Evolutionary conservation across 2,329 filamentous ascomycete species (phyloP).

Genomic region (Dactylellina leptospora): DNA sequence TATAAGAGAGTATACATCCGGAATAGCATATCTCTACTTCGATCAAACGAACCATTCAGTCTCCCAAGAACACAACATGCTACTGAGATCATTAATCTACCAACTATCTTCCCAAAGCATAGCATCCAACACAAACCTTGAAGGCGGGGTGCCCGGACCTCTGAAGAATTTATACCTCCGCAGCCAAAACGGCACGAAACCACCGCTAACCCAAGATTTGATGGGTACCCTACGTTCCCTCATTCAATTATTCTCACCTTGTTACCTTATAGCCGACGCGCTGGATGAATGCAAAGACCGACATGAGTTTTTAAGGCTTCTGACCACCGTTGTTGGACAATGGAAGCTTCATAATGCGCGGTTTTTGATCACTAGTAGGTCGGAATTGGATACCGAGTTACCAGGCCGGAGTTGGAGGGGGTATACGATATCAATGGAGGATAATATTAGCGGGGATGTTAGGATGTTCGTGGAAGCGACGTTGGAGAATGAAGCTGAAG

Average conservation of each 20-base stretch:
- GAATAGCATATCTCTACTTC: slow-evolving; percentile 19
- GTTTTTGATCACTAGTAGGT: slow-evolving; percentile 12
- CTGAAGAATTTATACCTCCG: slow-evolving; percentile 11
- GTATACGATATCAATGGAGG: slow-evolving; percentile 17
- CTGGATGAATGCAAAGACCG: slow-evolving; percentile 17
- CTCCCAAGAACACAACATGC: slow-evolving; percentile 13
- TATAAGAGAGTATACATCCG: neutral
- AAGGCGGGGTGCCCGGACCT: neutral
- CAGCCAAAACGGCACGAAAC: slow-evolving; percentile 13
- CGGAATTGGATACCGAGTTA: slow-evolving; percentile 10
- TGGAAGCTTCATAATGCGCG: slow-evolving; percentile 6
- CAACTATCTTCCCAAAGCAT: slow-evolving; percentile 10
- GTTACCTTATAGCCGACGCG: slow-evolving; percentile 14
- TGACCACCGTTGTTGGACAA: slow-evolving; percentile 6
- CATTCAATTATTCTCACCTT: slow-evolving; percentile 6
- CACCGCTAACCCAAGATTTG: slow-evolving; percentile 8
- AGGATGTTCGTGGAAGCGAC: neutral
- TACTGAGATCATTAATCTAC: slow-evolving; percentile 14
- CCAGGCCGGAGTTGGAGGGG: slow-evolving; percentile 15
- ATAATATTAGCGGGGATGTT: slow-evolving; percentile 6
- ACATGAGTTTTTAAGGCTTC: slow-evolving; percentile 4
- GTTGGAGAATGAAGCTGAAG: neutral
- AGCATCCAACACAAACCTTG: neutral
- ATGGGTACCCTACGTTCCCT: slow-evolving; percentile 1
- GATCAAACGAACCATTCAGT: slow-evolving; percentile 19